Evolutionary conservation across 2,329 filamentous ascomycete species (phyloP).

Genomic region (Diaporthe citriasiana): DNA sequence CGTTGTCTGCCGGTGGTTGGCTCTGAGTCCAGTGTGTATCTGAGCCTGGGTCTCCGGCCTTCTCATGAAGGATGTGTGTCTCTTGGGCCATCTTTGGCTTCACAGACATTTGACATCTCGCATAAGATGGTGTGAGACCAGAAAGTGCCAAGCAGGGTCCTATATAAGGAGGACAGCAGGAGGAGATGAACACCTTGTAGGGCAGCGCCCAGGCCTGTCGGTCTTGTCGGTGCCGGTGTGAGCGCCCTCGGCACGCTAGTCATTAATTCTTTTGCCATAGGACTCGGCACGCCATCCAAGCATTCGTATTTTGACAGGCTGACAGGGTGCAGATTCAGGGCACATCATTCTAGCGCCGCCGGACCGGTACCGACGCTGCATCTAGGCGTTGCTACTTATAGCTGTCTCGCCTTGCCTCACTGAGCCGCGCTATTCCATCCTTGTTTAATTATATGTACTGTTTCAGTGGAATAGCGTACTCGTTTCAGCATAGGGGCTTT

Average conservation of each 20-base stretch:
- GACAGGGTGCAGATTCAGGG: background rate
- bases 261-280: background rate
- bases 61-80: background rate
- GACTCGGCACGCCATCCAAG: constrained; percentile 12
- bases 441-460: background rate
- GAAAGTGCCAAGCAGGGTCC: background rate
- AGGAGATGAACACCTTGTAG: background rate
- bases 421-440: too few relatives aligned
- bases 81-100: background rate
- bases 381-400: background rate
- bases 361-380: constrained; percentile 1
- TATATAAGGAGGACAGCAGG: background rate
- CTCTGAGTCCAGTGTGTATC: background rate
- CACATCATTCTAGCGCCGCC: background rate
- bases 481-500: constrained; percentile 7
- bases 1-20: background rate
- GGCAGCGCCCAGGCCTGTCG: background rate
- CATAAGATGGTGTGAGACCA: background rate
- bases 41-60: background rate
- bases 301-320: constrained; percentile 4
- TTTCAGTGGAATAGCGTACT: background rate
- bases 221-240: constrained; percentile 1
- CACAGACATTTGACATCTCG: background rate
- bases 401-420: background rate
- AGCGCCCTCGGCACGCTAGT: constrained; percentile 30